Base-by-base conservation (phyloP, 1,139 yeast genomes). In the Kodamaea suecica region DNA sequence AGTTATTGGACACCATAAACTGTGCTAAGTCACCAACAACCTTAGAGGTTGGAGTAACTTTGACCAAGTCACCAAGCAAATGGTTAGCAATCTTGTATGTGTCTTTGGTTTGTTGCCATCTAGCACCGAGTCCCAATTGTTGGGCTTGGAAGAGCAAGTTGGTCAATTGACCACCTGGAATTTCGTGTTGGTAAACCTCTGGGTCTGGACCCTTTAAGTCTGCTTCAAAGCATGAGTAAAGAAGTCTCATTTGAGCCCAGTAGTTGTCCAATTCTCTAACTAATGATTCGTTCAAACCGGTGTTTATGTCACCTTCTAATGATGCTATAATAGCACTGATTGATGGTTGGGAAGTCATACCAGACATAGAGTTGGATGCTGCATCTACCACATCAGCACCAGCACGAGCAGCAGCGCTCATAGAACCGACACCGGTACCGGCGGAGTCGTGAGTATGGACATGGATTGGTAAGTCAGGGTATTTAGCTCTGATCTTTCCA, bases 391-490 rank as follows among this genome's bases (percentile, higher is more conserved):
- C 95, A 68, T 94, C 98, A 28, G 97, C 98, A 55, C 99, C 99
- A 20, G 97, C 95, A 49, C 73, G 62, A 23, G 97, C 97, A 61
- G 90, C 82, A 5, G 94, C 95, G 45, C 84, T 82, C 95, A 92
- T 90, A 27, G 95, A 84, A 21, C 97, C 88, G 45, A 92, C 97
- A 66, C 95, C 99, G 36, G 98, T 94, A 70, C 98, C 99, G 29
- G 99, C 98, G 47, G 97, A 88, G 66, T 92, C 99, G 66, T 92
- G 99, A 26, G 98, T 90, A 67, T 92, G 99, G 32, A 92, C 97
- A 61, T 92, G 99, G 55, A 92, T 90, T 48, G 97, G 97, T 57
- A 94, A 74, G 55, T 86, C 78, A 35, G 99, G 98, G 65, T 86
- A 87, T 63, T 77, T 82, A 42, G 77, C 78, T 64, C 98, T 81